Evolutionary conservation across 2,329 filamentous ascomycete genomes (phyloP).

Genomic region (Fusarium fujikuroi): DNA sequence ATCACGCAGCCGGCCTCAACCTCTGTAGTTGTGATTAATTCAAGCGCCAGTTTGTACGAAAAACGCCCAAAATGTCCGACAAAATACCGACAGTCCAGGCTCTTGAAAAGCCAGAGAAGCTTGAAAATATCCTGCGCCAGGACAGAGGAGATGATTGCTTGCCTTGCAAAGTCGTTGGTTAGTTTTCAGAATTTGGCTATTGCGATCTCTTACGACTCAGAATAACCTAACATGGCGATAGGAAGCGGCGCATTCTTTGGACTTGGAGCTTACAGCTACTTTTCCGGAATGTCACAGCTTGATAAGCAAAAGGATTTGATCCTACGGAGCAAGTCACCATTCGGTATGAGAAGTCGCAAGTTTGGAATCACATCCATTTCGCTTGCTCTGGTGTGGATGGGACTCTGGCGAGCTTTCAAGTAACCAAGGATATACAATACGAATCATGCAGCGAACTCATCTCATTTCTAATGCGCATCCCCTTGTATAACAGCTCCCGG

Average conservation of each 20-base stretch:
- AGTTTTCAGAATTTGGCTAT: constrained; percentile 43
- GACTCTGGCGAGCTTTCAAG: constrained; percentile 73
- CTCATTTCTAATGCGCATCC: neutral
- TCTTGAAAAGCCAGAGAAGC: constrained; percentile 70
- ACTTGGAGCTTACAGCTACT: constrained; percentile 80
- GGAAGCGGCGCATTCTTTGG: constrained; percentile 80
- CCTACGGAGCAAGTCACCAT: constrained; percentile 73
- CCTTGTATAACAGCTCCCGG: neutral
- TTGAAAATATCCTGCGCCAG: constrained; percentile 66
- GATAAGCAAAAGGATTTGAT: constrained; percentile 73
- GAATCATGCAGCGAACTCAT: constrained; percentile 11
- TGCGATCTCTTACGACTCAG: constrained; percentile 1
- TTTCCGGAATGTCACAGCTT: constrained; percentile 78
- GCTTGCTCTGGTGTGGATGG: constrained; percentile 73
- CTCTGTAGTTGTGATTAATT: constrained; percentile 32
- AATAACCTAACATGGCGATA: constrained; percentile 50
- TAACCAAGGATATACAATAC: constrained; percentile 1
- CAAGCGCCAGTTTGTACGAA: neutral
- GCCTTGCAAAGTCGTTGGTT: constrained; percentile 77
- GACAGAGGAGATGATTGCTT: constrained; percentile 74
- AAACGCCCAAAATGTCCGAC: constrained; percentile 46
- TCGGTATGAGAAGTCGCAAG: constrained; percentile 77
- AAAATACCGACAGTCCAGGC: constrained; percentile 62
- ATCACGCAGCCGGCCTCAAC: constrained; percentile 24
- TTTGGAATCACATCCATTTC: constrained; percentile 76